These are phyloP conservation scores for Eremochloa ophiuroides DNA, from an alignment of 176 grass and related monocot genomes.

Conservation along the genomic window DNA sequence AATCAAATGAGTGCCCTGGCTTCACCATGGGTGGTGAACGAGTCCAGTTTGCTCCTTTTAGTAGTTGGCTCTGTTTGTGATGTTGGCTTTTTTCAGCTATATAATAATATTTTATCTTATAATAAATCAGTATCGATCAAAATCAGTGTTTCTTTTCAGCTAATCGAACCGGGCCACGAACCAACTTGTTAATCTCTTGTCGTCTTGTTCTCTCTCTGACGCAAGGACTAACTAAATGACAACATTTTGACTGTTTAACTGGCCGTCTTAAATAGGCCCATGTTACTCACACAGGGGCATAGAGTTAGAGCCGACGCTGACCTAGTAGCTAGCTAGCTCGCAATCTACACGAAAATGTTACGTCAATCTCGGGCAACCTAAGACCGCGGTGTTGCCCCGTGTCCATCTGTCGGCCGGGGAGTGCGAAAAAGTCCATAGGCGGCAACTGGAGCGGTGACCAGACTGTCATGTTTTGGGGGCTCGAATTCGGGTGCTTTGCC, in stretches of 20 bases:
- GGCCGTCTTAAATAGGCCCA: neutral
- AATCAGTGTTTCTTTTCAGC: too few species aligned
- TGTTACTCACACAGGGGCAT: neutral
- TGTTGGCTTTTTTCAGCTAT: too few species aligned
- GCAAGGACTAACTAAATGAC: neutral
- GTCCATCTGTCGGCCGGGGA: neutral
- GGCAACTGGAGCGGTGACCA: neutral
- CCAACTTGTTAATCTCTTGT: too few species aligned
- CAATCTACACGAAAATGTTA: slow-evolving; percentile 6
- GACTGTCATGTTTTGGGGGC: slow-evolving; percentile 14
- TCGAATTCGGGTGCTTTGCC: slow-evolving; percentile 43
- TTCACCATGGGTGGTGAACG: too few species aligned
- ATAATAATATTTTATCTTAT: too few species aligned
- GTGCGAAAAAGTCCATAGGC: neutral
- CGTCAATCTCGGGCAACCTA: slow-evolving; percentile 31
- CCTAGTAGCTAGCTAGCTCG: too few species aligned
- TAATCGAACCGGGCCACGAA: too few species aligned
- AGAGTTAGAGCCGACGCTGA: too few species aligned
- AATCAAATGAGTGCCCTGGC: too few species aligned
- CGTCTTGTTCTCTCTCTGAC: neutral
- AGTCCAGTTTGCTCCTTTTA: too few species aligned
- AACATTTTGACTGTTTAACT: neutral
- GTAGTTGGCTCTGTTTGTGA: too few species aligned
- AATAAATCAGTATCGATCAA: too few species aligned
- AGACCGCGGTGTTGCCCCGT: neutral